These are phyloP conservation scores for Penicillium sp. DNA, from an alignment of 2,329 filamentous ascomycete genomes.

Conservation along the genomic window DNA sequence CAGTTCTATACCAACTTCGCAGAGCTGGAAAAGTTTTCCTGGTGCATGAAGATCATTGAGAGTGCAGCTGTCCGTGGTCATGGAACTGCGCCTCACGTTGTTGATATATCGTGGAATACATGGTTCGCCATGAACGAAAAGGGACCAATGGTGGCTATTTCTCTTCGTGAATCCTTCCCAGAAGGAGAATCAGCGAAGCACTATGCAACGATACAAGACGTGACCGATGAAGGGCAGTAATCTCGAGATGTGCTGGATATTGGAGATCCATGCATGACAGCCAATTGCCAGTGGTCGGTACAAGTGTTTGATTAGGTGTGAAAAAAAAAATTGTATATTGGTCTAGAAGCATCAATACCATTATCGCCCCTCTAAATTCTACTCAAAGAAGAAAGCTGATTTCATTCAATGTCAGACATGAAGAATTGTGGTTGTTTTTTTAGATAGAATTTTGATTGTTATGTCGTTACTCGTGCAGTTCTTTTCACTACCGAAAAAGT, in stretches of 20 bases:
- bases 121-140: background rate
- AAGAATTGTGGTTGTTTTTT: background rate
- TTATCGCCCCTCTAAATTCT: too few species aligned
- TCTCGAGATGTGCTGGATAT: background rate
- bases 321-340: too few species aligned
- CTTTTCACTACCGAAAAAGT: background rate
- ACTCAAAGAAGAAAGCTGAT: background rate
- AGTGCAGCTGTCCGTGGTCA: background rate
- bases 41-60: background rate
- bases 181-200: background rate
- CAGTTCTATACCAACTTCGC: background rate
- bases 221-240: background rate
- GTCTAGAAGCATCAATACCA: too few species aligned
- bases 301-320: too few species aligned
- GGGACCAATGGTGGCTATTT: background rate
- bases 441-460: conserved; percentile 2
- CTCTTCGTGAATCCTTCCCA: background rate
- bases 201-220: background rate
- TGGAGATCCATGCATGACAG: too few species aligned
- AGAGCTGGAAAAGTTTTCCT: background rate
- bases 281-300: too few species aligned
- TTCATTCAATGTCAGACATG: background rate
- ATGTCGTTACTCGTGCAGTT: conserved; percentile 11
- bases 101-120: background rate
- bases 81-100: background rate